Evolutionary conservation across 2,329 filamentous ascomycete genomes (phyloP), one percentile per base, ranked within the genome.

Genomic region (Colletotrichum sp.): DNA sequence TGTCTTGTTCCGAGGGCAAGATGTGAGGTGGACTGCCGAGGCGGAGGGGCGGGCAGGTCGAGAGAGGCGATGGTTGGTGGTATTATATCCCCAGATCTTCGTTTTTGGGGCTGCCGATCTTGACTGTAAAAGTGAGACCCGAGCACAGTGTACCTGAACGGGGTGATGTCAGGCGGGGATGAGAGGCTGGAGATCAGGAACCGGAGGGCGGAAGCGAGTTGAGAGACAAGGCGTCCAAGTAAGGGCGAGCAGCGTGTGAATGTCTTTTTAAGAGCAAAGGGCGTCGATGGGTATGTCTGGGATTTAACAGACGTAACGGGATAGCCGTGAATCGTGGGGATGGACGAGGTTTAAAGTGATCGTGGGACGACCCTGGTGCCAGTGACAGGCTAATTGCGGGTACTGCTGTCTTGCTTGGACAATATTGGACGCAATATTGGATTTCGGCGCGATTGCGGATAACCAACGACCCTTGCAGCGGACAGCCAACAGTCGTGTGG

Each of bases 341-440:
- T 66, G 69, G 38, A 43, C 64, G 68, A 66, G 72, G 69, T 73
- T 75, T 68, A 75, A 68, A 73, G 73, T 73, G 63, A 73, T 75
- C 62, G 73, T 73, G 69, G 63, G 69, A 75, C 69, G 73, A 75
- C 73, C 73, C 63, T 63, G 56, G 63, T 67, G 55, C 52, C 38
- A 69, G 69, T 73, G 63, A 75, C 73, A 75, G 73, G 73, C 73
- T 64, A 73, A 72, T 75, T 68, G 73, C 69, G 69, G 73, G 73
- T 52, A 75, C 69, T 48, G 30, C 43, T 75, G 69, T 75, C 73
- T 75, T 75, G 73, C 69, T 64, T 73, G 73, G 38, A 68, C 69
- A 75, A 75, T 75, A 75, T 75, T 75, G 73, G 73, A 75, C 30
- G 69, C 69, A 75, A 73, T 75, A 75, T 75, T 73, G 73, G 69